Percentiles rank a stretch among this genome's conserved stretches.
These are phyloP conservation scores for Evernia prunastri DNA, from an alignment of 495 filamentous ascomycete species.

Conservation along the genomic window DNA sequence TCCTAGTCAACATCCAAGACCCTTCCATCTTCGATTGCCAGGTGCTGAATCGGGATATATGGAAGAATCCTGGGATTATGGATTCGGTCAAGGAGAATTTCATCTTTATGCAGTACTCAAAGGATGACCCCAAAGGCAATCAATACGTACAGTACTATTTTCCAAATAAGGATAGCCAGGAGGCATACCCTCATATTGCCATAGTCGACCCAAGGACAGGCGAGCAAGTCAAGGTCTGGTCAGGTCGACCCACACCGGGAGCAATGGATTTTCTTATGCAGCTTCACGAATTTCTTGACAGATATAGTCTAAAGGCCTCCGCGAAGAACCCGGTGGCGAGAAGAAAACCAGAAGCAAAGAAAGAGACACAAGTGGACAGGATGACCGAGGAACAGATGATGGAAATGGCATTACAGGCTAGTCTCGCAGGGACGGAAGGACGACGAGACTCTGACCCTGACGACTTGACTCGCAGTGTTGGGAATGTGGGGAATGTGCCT, in stretches of 20 bases:
- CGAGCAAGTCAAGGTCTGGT: slow-evolving; percentile 96
- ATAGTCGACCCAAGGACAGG: slow-evolving; percentile 94
- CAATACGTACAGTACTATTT: slow-evolving; percentile 91
- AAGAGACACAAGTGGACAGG: slow-evolving; percentile 65
- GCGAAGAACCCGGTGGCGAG: slow-evolving; percentile 88
- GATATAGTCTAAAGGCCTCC: slow-evolving; percentile 80
- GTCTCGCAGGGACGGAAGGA: slow-evolving; percentile 45
- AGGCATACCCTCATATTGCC: slow-evolving; percentile 89
- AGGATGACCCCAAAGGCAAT: slow-evolving; percentile 65
- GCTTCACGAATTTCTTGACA: slow-evolving; percentile 89
- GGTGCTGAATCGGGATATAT: slow-evolving; percentile 84
- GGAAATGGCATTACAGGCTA: slow-evolving; percentile 85
- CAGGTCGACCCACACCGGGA: slow-evolving; percentile 68
- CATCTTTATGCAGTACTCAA: slow-evolving; percentile 86
- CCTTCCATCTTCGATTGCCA: slow-evolving; percentile 88
- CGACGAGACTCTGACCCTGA: slow-evolving; percentile 65
- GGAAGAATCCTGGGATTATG: slow-evolving; percentile 75
- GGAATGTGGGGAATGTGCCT: slow-evolving; percentile 34
- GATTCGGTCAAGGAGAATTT: slow-evolving; percentile 86
- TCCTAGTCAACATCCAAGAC: slow-evolving; percentile 93
- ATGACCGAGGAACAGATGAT: slow-evolving; percentile 98
- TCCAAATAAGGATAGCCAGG: slow-evolving; percentile 58
- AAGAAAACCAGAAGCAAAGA: slow-evolving; percentile 62
- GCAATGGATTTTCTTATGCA: slow-evolving; percentile 80
- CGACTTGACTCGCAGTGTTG: slow-evolving; percentile 63